Evolutionary conservation across 768 basidiomycete genomes (phyloP).

Genomic region (Lentinus brumalis): DNA sequence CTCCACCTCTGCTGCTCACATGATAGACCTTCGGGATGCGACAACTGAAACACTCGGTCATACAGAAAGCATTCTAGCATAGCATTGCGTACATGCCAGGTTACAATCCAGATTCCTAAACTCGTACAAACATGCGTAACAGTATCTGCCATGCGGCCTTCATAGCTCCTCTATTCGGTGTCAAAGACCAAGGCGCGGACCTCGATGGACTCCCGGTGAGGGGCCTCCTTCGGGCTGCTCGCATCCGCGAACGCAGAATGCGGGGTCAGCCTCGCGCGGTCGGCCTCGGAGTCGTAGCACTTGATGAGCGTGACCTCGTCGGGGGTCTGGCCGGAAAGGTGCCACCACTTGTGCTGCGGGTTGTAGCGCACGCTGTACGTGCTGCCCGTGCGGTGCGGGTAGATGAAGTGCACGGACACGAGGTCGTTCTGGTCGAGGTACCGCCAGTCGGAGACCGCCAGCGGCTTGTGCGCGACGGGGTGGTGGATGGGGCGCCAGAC

Average conservation of each 20-base stretch:
- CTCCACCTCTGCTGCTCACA: too few species aligned
- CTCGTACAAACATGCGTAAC: too few species aligned
- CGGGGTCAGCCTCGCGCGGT: conserved; percentile 38
- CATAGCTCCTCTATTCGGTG: conserved; percentile 21
- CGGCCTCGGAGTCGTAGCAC: conserved; percentile 39
- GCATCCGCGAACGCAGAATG: conserved; percentile 39
- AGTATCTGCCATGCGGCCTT: too few species aligned
- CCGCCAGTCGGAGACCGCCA: conserved; percentile 43
- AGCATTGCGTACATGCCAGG: too few species aligned
- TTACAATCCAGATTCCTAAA: too few species aligned
- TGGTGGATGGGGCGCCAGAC: conserved; percentile 46
- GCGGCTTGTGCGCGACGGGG: conserved; percentile 39
- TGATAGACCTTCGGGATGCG: too few species aligned
- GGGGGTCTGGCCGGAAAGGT: conserved; percentile 37
- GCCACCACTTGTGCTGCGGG: conserved; percentile 39
- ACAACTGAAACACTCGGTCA: too few species aligned
- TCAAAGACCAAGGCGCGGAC: conserved; percentile 41
- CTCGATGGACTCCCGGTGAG: conserved; percentile 41
- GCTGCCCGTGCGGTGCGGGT: conserved; percentile 35
- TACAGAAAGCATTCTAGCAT: too few species aligned
- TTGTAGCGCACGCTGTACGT: conserved; percentile 37
- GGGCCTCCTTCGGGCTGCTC: conserved; percentile 33
- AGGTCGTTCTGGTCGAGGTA: conserved; percentile 40
- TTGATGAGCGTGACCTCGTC: conserved; percentile 44
- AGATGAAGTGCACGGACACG: conserved; percentile 36